Evolutionary conservation across 1,284 basidiomycete genomes (phyloP), one percentile per base, ranked within the genome.

Genomic region (Irpex sp.): DNA sequence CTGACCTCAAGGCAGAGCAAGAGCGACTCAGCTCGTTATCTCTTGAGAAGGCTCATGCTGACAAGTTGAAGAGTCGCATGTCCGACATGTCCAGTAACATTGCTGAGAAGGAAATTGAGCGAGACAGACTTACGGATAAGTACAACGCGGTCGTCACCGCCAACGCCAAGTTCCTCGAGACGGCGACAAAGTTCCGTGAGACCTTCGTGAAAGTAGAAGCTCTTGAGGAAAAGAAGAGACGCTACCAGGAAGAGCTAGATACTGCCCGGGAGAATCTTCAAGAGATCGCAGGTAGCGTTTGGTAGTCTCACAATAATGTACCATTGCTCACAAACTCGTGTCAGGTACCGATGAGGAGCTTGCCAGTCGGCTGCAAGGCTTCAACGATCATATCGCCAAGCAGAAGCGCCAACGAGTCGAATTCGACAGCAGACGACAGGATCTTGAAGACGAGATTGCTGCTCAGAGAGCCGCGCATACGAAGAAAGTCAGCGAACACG

Each of bases 1-100:
- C 89, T 3, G 96, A 98, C 65, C 84, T 97, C 62, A 99, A 99
- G 76, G 89, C 94, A 1, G 95, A 98, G 75, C 92, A 93, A 69
- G 96, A 94, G 71, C 87, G 93, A 11, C 84, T 98, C 2, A 84
- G 92, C 49, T 87, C 89, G 35, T 82, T 98, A 43, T 85, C 89
- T 49, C 83, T 84, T 31, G 95, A 99, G 77, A 97, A 97, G 71
- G 82, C 86, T 7, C 91, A 95, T 63, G 87, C 95, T 0, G 93
- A 96, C 70, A 92, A 95, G 72, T 84, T 95, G 54, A 86, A 87
- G 63, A 75, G 77, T 1, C 84, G 88, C n/a, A 83, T 95, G 58
- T 78, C 83, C 33, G 87, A 91, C 0, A 78, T 91, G 61, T 86
- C 82, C 58, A 77, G 81, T 3, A 76, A 77, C 1, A 89, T 95